Base-by-base conservation (phyloP, 495 filamentous ascomycete species). In the Annulohypoxylon nitens region DNA sequence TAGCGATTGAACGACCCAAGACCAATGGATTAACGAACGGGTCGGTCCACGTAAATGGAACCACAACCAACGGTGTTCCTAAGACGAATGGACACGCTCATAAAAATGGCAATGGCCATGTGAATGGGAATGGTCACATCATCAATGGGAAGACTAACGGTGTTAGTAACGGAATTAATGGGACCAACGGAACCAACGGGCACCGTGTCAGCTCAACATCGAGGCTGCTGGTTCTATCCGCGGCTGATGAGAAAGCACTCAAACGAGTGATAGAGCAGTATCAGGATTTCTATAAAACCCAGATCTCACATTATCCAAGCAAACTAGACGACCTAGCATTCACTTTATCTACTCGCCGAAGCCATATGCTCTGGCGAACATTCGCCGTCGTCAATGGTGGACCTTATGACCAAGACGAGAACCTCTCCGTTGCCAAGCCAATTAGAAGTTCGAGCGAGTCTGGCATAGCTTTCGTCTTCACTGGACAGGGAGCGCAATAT, bases 401-500 rank as follows among this genome's bases (percentile, higher is more conserved):
- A 12, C 14, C 20, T n/a, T 10, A 41, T 5, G 26, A 47, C n/a
- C 41, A 57, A 14, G 66, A 67, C 18, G 67, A 30, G 3, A 67
- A 53, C 30, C 64, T 75, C 16, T 30, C 25, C 25, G 10, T 25
- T 36, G 61, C 65, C 8, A 75, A 67, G 23, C 53, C 67, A 48
- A 43, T 71, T n/a, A 62, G 71, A 50, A 41, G 59, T 36, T 62
- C 70, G 8, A 60, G 65, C 25, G 57, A 76, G 30, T 45, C 61
- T 11, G 55, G 66, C 2, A 23, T 83, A 14, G 77, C 62, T 10
- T 82, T 82, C 54, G 75, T 84, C 5, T 84, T 83, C 58, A 83
- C 77, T 2, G 82, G 82, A 3, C 82, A 83, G 53, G 82, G 82
- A 6, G 82, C 82, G 12, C 84, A 88, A 63, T 88, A 84, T 77